These are phyloP conservation scores for Beta vulgaris DNA, from an alignment of 148 eudicot species.

Conservation along the genomic window DNA sequence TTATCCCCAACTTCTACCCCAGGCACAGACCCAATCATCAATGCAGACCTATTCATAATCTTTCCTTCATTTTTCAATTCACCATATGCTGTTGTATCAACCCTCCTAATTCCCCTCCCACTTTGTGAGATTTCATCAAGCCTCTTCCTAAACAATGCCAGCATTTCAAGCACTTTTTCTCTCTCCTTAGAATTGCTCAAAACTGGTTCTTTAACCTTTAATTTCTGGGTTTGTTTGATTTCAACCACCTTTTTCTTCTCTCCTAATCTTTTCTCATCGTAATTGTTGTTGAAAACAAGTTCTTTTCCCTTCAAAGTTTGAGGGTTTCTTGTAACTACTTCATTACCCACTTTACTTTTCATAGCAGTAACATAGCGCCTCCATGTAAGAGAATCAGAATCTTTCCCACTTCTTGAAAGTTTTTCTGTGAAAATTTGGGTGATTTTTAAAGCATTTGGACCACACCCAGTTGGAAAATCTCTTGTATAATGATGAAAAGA, in stretches of 20 bases:
- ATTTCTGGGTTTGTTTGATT: neutral
- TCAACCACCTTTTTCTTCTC: neutral
- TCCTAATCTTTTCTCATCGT: neutral
- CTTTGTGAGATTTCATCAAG: constrained; percentile 3
- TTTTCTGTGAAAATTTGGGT: neutral
- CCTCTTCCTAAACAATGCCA: constrained; percentile 23
- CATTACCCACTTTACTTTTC: neutral
- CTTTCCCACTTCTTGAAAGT: neutral
- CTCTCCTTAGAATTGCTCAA: neutral
- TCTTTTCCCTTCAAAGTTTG: neutral
- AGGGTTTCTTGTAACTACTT: neutral
- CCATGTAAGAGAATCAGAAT: neutral
- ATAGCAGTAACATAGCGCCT: constrained; percentile 5
- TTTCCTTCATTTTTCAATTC: constrained; percentile 19
- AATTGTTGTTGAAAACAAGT: neutral
- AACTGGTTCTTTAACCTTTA: neutral
- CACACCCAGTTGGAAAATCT: constrained; percentile 26
- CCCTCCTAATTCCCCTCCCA: constrained; percentile 16
- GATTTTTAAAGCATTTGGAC: constrained; percentile 4
- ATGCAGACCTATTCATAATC: neutral
- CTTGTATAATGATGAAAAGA: neutral
- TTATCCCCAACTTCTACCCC: constrained; percentile 62
- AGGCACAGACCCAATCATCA: constrained; percentile 21
- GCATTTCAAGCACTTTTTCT: constrained; percentile 16
- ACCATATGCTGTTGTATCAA: constrained; percentile 7